Conservation (phyloP, 164 flowering plant species). For the Echeveria elegans region DNA sequence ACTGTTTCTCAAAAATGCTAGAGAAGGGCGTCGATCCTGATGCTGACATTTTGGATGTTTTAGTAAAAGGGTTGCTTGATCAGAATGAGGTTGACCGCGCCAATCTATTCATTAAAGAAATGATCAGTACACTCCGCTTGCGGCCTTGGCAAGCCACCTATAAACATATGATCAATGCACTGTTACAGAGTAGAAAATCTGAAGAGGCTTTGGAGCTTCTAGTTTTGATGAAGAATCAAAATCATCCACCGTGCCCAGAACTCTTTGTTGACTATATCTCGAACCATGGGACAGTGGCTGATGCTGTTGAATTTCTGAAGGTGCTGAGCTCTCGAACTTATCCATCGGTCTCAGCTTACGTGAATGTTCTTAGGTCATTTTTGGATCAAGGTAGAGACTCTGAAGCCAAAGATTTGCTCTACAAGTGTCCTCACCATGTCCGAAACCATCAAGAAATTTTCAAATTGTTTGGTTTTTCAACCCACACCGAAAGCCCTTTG, state of each 20-base stretch:
- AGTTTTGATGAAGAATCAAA: slow-evolving; percentile 57
- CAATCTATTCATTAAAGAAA: slow-evolving; percentile 45
- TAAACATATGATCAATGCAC: slow-evolving; percentile 18
- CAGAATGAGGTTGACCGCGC: slow-evolving; percentile 45
- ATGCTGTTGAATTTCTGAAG: slow-evolving; percentile 58
- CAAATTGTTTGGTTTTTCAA: slow-evolving; percentile 47
- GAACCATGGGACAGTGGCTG: slow-evolving; percentile 65
- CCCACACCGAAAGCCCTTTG: slow-evolving; percentile 8
- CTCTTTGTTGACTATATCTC: slow-evolving; percentile 59
- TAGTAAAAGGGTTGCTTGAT: slow-evolving; percentile 50
- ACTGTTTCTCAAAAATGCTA: slow-evolving; percentile 56
- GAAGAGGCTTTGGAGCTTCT: slow-evolving; percentile 78
- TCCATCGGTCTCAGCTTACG: slow-evolving; percentile 52
- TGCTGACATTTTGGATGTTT: slow-evolving; percentile 68
- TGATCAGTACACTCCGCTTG: slow-evolving; percentile 36
- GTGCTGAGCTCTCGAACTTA: slow-evolving; percentile 38
- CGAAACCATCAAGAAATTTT: slow-evolving; percentile 45
- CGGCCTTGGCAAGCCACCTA: slow-evolving; percentile 88
- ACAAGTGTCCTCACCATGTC: slow-evolving; percentile 70
- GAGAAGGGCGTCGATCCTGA: slow-evolving; percentile 52
- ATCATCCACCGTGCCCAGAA: slow-evolving; percentile 57
- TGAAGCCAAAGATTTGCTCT: slow-evolving; percentile 80
- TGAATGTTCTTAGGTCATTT: slow-evolving; percentile 41
- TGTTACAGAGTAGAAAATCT: not conserved
- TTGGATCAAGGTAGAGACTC: slow-evolving; percentile 60